A percentile compares a stretch with the other conserved stretches of the same genome.
Evolutionary conservation across 192 early-diverging fungal genomes (phyloP).

Genomic region (Coemansia sp.): DNA sequence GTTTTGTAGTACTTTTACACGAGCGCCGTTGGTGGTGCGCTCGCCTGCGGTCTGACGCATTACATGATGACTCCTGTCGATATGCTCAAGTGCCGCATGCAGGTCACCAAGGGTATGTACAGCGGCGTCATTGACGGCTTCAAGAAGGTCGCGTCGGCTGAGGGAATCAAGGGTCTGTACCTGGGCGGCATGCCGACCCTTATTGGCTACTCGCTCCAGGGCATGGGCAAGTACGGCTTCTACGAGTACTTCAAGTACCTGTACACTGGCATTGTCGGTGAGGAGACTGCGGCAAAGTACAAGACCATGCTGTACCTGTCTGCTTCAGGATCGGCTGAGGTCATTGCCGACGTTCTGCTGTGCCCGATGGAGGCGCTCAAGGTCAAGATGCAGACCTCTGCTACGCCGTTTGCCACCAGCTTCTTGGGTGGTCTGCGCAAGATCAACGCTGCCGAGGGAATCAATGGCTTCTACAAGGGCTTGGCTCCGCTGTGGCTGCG

Average conservation of each 20-base stretch:
- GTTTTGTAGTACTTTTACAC: slow-evolving; percentile 61
- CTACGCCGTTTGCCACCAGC: slow-evolving; percentile 70
- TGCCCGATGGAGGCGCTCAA: slow-evolving; percentile 87
- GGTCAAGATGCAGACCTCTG: slow-evolving; percentile 82
- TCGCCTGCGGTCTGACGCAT: slow-evolving; percentile 70
- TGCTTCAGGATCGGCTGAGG: slow-evolving; percentile 76
- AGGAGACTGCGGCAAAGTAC: slow-evolving; percentile 72
- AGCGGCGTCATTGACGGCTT: slow-evolving; percentile 56
- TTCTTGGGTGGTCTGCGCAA: slow-evolving; percentile 65
- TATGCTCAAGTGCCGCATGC: slow-evolving; percentile 60
- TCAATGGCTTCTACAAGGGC: slow-evolving; percentile 70
- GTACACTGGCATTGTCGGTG: slow-evolving; percentile 62
- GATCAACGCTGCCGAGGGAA: slow-evolving; percentile 60
- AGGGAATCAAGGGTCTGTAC: slow-evolving; percentile 72
- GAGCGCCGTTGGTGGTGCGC: slow-evolving; percentile 61
- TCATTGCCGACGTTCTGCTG: slow-evolving; percentile 77
- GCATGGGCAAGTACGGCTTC: slow-evolving; percentile 85
- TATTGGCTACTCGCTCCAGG: slow-evolving; percentile 82
- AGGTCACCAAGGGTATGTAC: slow-evolving; percentile 58
- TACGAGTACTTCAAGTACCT: slow-evolving; percentile 88
- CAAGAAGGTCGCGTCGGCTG: slow-evolving; percentile 57
- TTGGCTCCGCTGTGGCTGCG: slow-evolving; percentile 75
- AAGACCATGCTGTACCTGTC: slow-evolving; percentile 69
- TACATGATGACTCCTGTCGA: slow-evolving; percentile 60
- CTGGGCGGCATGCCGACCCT: slow-evolving; percentile 79